Evolutionary conservation across 108 stramenopile species (phyloP).

Genomic region (Conticribra weissflogii): DNA sequence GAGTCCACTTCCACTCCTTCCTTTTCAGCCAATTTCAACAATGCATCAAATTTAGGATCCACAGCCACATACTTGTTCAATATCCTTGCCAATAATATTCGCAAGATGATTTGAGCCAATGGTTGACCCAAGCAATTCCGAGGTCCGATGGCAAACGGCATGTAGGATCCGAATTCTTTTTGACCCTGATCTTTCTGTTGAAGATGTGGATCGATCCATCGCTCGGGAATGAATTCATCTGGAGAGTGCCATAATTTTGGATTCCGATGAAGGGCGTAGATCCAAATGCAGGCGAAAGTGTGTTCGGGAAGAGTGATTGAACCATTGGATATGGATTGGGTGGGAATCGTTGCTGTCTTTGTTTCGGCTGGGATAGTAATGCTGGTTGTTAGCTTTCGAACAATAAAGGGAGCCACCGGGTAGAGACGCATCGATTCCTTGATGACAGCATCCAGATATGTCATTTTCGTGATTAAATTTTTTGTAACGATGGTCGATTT

Average conservation of each 20-base stretch:
- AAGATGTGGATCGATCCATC: slow-evolving; percentile 71
- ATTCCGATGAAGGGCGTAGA: slow-evolving; percentile 91
- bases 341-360: slow-evolving; percentile 1
- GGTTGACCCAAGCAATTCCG: slow-evolving; percentile 93
- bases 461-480: slow-evolving; percentile 59
- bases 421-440: slow-evolving; percentile 93
- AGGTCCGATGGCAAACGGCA: slow-evolving; percentile 91
- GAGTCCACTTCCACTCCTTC: slow-evolving; percentile 12
- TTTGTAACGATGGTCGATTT: slow-evolving; percentile 45
- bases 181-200: slow-evolving; percentile 58
- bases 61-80: slow-evolving; percentile 59
- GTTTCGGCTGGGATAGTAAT: slow-evolving; percentile 40
- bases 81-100: slow-evolving; percentile 79
- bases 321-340: slow-evolving; percentile 5
- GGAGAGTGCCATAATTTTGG: slow-evolving; percentile 84
- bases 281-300: slow-evolving; percentile 89
- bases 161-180: slow-evolving; percentile 76
- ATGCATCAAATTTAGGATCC: slow-evolving; percentile 47
- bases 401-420: slow-evolving; percentile 94
- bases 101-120: slow-evolving; percentile 84
- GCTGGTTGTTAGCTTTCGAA: slow-evolving; percentile 70
- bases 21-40: slow-evolving; percentile 11
- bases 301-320: slow-evolving; percentile 63
- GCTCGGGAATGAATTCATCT: slow-evolving; percentile 86
- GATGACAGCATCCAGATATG: slow-evolving; percentile 83